Base-by-base conservation (phyloP, 257 asterid species). In the Rauvolfia tetraphylla region DNA sequence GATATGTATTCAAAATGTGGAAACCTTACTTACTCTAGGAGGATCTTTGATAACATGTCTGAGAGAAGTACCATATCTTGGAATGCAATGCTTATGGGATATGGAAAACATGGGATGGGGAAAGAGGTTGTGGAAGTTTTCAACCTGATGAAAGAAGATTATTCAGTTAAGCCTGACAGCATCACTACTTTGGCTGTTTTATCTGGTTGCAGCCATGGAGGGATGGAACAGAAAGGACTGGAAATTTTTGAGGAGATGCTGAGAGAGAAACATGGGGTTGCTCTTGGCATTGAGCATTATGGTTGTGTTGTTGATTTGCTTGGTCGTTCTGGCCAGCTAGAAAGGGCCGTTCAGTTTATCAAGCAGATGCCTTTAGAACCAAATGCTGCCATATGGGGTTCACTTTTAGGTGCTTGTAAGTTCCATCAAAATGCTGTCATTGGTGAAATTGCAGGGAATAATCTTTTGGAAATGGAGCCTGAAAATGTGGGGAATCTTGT, bases 1-100 rank as follows among this genome's bases (percentile, higher is more conserved):
- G 95, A 92, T 81, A 94, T 94, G 98, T 92, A 94, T 83, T 84
- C 97, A 13, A 94, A 94, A 84, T 94, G 97, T 59, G 98, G 98
- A 68, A 84, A 88, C 77, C 90, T 92, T 68, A 74, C 75, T 73
- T 94, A 87, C 79, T 90, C 97, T 23, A 89, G 96, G 83, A 86
- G 89, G 81, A 65, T 92, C 57, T 94, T 94, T 51, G 92, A 90
- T 58, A 78, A 70, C 25, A 85, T 94, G 85, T 61, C 79, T 17
- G 91, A 85, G 80, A 86, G 88, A 89, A 90, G 85, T 41, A 90
- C 90, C 31, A 78, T 88, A 44, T 88, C 97, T 25, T 94, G 98
- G 98, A 94, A 92, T 54, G 85, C 91, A 54, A 90, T 94, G 96
- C 86, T 92, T 29, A 86, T 84, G 72, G 96, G 97, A 62, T 94